phyloP scores from a whole-genome alignment of 495 filamentous ascomycete species.

The Podospora conica region DNA sequence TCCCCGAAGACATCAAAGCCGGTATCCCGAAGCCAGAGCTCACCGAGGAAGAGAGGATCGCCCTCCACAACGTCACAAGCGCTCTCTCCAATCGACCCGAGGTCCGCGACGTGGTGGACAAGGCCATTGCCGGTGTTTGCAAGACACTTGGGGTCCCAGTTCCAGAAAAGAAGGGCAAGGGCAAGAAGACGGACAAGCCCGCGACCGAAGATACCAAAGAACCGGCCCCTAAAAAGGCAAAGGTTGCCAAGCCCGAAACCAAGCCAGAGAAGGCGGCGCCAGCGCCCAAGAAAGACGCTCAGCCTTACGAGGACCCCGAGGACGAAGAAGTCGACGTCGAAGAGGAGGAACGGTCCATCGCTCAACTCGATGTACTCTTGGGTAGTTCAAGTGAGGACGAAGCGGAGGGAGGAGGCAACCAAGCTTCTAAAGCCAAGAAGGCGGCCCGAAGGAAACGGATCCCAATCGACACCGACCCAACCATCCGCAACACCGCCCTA shows the following conservation, averaged over 20 bases:
- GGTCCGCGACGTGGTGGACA: slow-evolving; percentile 61
- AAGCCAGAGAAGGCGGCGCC: slow-evolving; percentile 7
- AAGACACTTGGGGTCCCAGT: slow-evolving; percentile 53
- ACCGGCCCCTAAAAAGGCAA: slow-evolving; percentile 14
- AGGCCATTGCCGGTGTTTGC: slow-evolving; percentile 57
- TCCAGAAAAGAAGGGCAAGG: slow-evolving; percentile 31
- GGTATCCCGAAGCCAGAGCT: slow-evolving; percentile 41
- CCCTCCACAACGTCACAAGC: slow-evolving; percentile 67
- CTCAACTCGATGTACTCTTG: slow-evolving; percentile 7
- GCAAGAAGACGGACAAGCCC: slow-evolving; percentile 11
- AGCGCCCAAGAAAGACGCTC: neutral
- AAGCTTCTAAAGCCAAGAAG: neutral
- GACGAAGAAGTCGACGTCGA: slow-evolving; percentile 16
- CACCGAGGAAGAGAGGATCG: slow-evolving; percentile 41
- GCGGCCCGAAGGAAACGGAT: neutral
- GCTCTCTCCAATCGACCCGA: slow-evolving; percentile 70
- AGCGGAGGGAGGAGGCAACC: neutral
- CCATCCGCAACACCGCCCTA: neutral
- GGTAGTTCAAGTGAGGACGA: slow-evolving; percentile 3
- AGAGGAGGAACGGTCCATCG: slow-evolving; percentile 9
- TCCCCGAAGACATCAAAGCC: slow-evolving; percentile 47
- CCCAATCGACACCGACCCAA: neutral
- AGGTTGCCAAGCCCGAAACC: slow-evolving; percentile 6
- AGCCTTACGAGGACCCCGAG: slow-evolving; percentile 1
- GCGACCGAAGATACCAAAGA: slow-evolving; percentile 18